Percentiles rank a stretch among this genome's conserved stretches.
phyloP scores from a whole-genome alignment of 371 early-diverging fungal species.

The Mortierella sp. region DNA sequence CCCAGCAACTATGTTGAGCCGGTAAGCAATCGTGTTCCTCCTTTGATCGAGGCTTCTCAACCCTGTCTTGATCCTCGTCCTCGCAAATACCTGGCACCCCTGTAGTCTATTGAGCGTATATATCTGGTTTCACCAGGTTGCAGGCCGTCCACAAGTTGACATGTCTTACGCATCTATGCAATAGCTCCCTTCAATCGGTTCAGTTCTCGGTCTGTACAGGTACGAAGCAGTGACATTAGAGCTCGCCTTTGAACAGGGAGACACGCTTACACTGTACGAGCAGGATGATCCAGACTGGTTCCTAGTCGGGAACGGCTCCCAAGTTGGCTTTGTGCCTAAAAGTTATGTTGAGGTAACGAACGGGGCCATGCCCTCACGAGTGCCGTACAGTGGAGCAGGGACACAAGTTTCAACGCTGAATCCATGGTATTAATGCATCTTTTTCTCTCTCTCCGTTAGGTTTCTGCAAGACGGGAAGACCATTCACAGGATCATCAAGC shows the following conservation, averaged over 20 bases:
- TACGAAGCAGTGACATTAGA: slow-evolving; percentile 85
- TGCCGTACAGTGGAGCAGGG: too few species aligned
- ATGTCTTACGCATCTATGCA: background rate
- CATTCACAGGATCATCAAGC: slow-evolving; percentile 33
- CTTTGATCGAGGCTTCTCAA: background rate
- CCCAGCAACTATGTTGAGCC: slow-evolving; percentile 80
- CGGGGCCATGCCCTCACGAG: background rate
- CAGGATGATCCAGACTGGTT: slow-evolving; percentile 87
- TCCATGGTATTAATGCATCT: too few species aligned
- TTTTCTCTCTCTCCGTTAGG: slow-evolving; percentile 6
- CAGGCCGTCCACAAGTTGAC: too few species aligned
- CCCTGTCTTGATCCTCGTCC: too few species aligned
- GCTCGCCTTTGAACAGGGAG: slow-evolving; percentile 78
- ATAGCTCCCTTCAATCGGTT: slow-evolving; percentile 57
- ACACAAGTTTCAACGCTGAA: background rate
- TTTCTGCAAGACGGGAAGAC: slow-evolving; percentile 51
- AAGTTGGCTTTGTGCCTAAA: slow-evolving; percentile 79
- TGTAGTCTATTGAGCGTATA: too few species aligned
- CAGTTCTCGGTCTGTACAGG: slow-evolving; percentile 78
- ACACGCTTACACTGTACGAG: slow-evolving; percentile 74
- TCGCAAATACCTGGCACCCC: too few species aligned
- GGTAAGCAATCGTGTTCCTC: slow-evolving; percentile 56
- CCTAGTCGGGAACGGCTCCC: slow-evolving; percentile 66
- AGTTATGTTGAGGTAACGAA: slow-evolving; percentile 74
- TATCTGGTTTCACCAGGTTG: too few species aligned